phyloP scores from a whole-genome alignment of 495 filamentous ascomycete genomes.

The Parmelia sp. region DNA sequence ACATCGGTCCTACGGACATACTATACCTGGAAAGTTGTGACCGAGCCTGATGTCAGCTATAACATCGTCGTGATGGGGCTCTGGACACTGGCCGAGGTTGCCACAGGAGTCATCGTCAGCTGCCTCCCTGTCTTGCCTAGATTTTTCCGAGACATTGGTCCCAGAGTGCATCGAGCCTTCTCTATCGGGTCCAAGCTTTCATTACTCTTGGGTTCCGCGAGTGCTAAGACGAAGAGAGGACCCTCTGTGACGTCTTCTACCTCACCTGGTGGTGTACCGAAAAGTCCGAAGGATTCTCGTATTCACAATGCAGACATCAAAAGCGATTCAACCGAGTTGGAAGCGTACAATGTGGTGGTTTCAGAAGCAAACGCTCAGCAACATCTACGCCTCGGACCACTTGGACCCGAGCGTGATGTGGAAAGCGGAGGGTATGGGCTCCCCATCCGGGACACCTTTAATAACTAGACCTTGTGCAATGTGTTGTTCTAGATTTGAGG shows the following conservation, averaged over 20 bases:
- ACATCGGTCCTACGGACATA: slow-evolving; percentile 19
- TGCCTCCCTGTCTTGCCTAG: slow-evolving; percentile 22
- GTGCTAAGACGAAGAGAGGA: not conserved
- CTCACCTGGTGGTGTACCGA: not conserved
- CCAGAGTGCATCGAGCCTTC: not conserved
- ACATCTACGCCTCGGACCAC: not conserved
- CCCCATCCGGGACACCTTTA: not conserved
- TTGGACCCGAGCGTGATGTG: not conserved
- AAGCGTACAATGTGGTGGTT: not conserved
- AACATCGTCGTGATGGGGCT: slow-evolving; percentile 15
- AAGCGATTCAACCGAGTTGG: not conserved
- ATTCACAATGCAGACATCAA: not conserved
- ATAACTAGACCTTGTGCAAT: not conserved
- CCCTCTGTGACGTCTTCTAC: not conserved
- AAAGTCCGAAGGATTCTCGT: not conserved
- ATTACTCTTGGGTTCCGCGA: not conserved
- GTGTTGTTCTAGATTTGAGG: not conserved
- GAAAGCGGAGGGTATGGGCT: not conserved
- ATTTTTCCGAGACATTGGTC: slow-evolving; percentile 16
- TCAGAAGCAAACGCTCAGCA: not conserved
- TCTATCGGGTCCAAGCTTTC: slow-evolving; percentile 2
- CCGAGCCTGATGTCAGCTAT: slow-evolving; percentile 16
- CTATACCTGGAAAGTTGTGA: slow-evolving; percentile 15
- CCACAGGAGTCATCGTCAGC: slow-evolving; percentile 16
- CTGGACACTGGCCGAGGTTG: slow-evolving; percentile 20